These are phyloP conservation scores for Mucor sp. DNA, from an alignment of 371 early-diverging fungal species.

Conservation along the genomic window DNA sequence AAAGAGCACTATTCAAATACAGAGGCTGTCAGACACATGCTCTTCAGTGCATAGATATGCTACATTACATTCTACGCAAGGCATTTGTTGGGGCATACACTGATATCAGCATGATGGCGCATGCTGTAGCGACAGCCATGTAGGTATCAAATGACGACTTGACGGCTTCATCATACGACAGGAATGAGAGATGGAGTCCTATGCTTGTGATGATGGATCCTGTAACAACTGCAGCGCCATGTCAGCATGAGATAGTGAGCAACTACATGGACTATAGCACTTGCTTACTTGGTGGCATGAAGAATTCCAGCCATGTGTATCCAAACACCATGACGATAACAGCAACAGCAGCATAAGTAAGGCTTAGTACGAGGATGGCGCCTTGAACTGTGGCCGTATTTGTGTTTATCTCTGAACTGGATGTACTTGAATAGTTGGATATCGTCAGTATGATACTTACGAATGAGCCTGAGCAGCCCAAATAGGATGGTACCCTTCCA, in stretches of 20 bases:
- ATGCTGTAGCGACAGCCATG: conserved; percentile 47
- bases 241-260: too few species aligned
- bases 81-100: conserved; percentile 45
- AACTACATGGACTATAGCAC: too few species aligned
- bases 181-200: conserved; percentile 47
- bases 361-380: conserved; percentile 48
- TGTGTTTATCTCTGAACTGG: conserved; percentile 14
- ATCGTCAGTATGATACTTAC: conserved; percentile 44
- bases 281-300: conserved; percentile 55
- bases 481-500: conserved; percentile 34
- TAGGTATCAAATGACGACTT: conserved; percentile 45
- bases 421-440: conserved; percentile 34
- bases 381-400: conserved; percentile 42
- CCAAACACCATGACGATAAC: conserved; percentile 50
- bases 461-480: conserved; percentile 26
- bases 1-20: conserved; percentile 32
- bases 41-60: too few species aligned
- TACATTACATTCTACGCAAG: conserved; percentile 34
- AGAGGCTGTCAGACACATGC: background rate
- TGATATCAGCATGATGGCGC: conserved; percentile 39
- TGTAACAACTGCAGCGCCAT: conserved; percentile 41
- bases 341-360: conserved; percentile 39
- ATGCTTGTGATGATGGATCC: conserved; percentile 56
- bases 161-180: conserved; percentile 43
- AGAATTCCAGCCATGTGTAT: conserved; percentile 46